Evolutionary conservation across 805 yeast species (phyloP).

Genomic region (Candida berthetii): DNA sequence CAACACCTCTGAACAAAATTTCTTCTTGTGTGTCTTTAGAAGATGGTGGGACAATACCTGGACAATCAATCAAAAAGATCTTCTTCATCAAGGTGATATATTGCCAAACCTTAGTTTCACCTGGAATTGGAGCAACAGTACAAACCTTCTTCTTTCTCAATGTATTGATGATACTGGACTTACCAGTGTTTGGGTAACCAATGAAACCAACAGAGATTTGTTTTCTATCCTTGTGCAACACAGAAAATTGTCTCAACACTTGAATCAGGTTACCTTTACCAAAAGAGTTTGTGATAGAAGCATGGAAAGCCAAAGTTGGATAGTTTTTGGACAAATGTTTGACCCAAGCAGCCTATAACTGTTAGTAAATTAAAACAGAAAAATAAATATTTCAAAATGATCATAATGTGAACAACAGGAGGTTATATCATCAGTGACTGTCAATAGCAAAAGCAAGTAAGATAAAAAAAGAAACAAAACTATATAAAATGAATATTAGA

Average conservation of each 20-base stretch:
- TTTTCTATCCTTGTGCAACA: conserved; percentile 85
- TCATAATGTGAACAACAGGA: neutral
- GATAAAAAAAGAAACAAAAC: conserved; percentile 5
- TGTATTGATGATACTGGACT: conserved; percentile 92
- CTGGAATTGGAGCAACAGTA: conserved; percentile 96
- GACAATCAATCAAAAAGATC: conserved; percentile 94
- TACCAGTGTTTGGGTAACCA: conserved; percentile 98
- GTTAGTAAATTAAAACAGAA: conserved; percentile 23
- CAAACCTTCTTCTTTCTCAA: conserved; percentile 93
- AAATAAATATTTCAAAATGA: neutral
- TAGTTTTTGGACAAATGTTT: conserved; percentile 85
- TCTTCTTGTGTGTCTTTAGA: conserved; percentile 85
- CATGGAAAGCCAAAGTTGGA: conserved; percentile 97
- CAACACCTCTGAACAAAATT: conserved; percentile 93
- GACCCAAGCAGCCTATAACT: conserved; percentile 92
- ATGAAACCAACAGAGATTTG: conserved; percentile 96
- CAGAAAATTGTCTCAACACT: conserved; percentile 85
- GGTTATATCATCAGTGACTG: neutral
- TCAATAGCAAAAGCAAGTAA: no score
- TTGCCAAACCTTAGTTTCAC: conserved; percentile 99
- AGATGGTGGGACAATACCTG: conserved; percentile 98
- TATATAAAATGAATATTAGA: conserved; percentile 48
- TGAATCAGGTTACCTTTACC: conserved; percentile 97
- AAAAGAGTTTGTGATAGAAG: conserved; percentile 93
- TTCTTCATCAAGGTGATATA: conserved; percentile 95